phyloP scores from a whole-genome alignment of 177 flowering plant species.

The Telopea speciosissima region DNA sequence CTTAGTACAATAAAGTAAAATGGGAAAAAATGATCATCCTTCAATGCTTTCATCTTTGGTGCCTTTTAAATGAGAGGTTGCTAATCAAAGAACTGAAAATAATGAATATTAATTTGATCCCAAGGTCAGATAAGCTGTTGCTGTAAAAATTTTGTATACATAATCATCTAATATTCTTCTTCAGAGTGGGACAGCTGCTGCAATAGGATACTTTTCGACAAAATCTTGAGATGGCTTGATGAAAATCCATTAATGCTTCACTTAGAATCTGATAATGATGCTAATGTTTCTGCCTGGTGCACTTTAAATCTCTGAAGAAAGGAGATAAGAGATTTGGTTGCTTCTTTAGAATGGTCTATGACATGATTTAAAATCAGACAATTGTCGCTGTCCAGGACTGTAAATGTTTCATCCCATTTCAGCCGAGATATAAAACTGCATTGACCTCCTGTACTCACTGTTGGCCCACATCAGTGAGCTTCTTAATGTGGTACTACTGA shows the following conservation, averaged over 20 bases:
- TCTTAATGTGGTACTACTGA: too few relatives aligned
- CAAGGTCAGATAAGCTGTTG: neutral
- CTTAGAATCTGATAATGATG: neutral
- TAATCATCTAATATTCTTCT: neutral
- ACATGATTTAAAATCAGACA: neutral
- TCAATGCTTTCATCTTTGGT: neutral
- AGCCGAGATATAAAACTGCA: neutral
- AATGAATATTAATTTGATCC: too few relatives aligned
- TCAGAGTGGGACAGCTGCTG: neutral
- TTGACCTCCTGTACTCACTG: neutral
- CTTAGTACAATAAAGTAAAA: too few relatives aligned
- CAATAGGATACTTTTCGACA: too few relatives aligned
- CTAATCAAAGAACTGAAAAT: neutral
- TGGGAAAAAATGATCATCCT: too few relatives aligned
- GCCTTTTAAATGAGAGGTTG: neutral
- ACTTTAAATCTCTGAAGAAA: neutral
- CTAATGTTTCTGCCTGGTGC: neutral
- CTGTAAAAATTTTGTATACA: neutral
- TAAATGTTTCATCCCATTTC: neutral
- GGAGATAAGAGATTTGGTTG: neutral
- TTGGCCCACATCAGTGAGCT: too few relatives aligned
- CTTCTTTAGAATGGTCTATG: neutral
- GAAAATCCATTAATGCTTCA: too few relatives aligned
- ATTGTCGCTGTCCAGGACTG: neutral
- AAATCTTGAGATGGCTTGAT: neutral